Evolutionary conservation across 2,329 filamentous ascomycete genomes (phyloP), one percentile per base, ranked within the genome.

Genomic region (Malbranchea cinnamomea): DNA sequence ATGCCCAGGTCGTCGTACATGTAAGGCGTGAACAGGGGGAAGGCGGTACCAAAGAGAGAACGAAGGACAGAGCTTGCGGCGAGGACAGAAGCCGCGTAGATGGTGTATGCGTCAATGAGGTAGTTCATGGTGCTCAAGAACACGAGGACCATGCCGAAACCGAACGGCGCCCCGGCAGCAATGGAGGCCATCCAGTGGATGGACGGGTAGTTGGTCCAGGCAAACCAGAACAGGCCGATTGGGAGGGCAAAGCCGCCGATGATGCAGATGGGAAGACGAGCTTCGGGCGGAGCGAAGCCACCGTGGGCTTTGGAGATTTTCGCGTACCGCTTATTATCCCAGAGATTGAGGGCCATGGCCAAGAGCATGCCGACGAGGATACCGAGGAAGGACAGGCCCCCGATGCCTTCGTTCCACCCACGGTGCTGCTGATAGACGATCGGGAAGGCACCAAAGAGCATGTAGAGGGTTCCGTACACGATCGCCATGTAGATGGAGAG

Each of bases 41-140:
- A 89, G 1, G 67, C 74, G 2, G 80, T 79, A 39, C 79, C 82
- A 38, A 75, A 78, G 6, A 84, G 60, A 0, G 78, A 85, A 41
- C 83, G 74, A 21, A 91, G 57, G 46, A 91, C 78, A 0, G 80
- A 79, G 54, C 85, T 82, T 27, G 77, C 78, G 2, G 80, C 79
- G 6, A 85, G 59, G 0, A 75, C 78, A 0, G 74, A 80, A 0
- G 79, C 79, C 1, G 81, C 79, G 38, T 76, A 87, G 42, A 85
- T 77, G 30, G 75, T 74, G 50, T 82, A 66, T 4, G 71, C 57
- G 44, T 80, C 77, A 37, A 80, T 68, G 8, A 80, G 62, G 51
- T 79, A 80, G 52, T 71, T 76, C 46, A 72, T 63, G 26, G 73
- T 53, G 4, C 62, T 61, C n/a, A 80, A 52, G 57, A 80, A 81